phyloP scores from a whole-genome alignment of 768 basidiomycete species.

The Trametes maxima region DNA sequence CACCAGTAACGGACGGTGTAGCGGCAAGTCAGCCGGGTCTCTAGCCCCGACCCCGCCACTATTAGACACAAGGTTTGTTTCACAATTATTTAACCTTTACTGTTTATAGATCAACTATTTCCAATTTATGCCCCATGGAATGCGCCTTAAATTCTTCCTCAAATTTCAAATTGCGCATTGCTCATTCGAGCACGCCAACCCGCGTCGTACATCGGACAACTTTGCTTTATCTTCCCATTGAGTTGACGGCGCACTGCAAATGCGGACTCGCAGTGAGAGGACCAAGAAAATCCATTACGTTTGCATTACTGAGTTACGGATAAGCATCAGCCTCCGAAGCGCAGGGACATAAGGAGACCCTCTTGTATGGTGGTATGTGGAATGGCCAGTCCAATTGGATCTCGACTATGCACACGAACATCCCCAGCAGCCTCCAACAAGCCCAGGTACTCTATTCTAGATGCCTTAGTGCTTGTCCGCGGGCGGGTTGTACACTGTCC shows the following conservation, averaged over 20 bases:
- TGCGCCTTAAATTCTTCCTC: background rate
- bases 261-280: background rate
- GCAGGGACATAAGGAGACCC: background rate
- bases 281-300: slow-evolving; percentile 10
- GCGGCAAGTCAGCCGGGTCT: background rate
- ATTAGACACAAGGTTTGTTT: background rate
- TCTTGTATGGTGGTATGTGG: background rate
- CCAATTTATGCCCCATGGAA: background rate
- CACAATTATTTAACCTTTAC: background rate
- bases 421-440: slow-evolving; percentile 7
- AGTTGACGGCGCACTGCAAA: background rate
- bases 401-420: slow-evolving; percentile 20
- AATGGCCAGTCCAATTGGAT: slow-evolving; percentile 20
- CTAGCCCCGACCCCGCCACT: slow-evolving; percentile 1
- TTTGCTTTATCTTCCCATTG: too few species aligned
- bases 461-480: slow-evolving; percentile 42
- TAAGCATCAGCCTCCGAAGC: background rate
- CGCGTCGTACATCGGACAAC: background rate
- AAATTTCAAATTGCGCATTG: background rate
- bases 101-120: too few species aligned
- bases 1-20: background rate
- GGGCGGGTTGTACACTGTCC: slow-evolving; percentile 63
- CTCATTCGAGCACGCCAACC: background rate
- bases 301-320: slow-evolving; percentile 15
- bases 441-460: slow-evolving; percentile 24